Base-by-base conservation (phyloP, 208 protist genomes). In the Vickermania spadyakhi region DNA sequence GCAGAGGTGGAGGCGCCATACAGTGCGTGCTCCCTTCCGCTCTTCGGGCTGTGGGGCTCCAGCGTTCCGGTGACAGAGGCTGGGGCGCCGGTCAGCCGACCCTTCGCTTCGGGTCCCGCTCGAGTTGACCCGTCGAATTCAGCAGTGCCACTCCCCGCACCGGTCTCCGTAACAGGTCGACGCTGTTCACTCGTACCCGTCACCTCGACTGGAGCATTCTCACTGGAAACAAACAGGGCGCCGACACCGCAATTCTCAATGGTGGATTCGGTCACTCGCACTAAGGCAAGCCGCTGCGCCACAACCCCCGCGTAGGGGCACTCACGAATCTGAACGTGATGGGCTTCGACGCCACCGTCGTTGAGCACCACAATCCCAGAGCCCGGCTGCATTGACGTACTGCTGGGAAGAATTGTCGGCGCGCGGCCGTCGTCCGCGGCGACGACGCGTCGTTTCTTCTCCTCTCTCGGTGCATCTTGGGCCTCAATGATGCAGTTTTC, bases 231-330 rank as follows among this genome's bases (percentile, higher is more conserved):
- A 31, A 78, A 71, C 18, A 61, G 21, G 18, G 68, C 53, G 27
- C 72, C 72, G 27, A 62, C 59, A 1, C 55, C 56, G 36, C 72
- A 78, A 2, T 50, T 26, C 14, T 62, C 55, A 51, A 78, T 53
- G 3, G 52, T 71, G 28, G 57, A 60, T 11, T 74, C 28, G 14
- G 67, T 60, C 42, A 66, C 53, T 54, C 29, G 1, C 23, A 59
- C 42, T n/a, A 27, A 54, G 52, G 67, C 45, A 0, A 1, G 14
- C 0, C 61, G 41, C 25, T 60, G 58, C 27, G 60, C 23, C 0
- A 25, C 28, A 26, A 74, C 13, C 1, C 63, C 72, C 29, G 36
- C 59, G 26, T 31, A 31, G n/a, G 72, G 23, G 29, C 72, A 78
- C 13, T 28, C 23, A 0, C 18, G 45, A 7, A 78, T 29, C 18